Conservation (phyloP, 805 yeast genomes). For the Saccharomyces paradoxus region DNA sequence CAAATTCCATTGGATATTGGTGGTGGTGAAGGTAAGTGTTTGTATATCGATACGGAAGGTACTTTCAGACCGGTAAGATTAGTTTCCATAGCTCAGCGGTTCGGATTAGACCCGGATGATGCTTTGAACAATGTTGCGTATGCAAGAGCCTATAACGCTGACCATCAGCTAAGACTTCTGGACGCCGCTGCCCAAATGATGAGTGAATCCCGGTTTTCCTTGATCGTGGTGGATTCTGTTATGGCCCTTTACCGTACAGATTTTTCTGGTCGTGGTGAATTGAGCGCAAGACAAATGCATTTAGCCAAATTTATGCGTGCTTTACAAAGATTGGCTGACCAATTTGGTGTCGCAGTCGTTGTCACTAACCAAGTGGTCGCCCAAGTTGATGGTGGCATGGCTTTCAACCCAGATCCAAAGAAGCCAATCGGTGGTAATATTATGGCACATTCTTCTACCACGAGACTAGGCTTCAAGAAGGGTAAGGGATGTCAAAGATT, state of each 20-base stretch:
- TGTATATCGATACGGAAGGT: conserved; percentile 94
- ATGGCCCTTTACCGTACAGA: conserved; percentile 96
- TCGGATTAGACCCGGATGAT: conserved; percentile 85
- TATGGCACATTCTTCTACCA: conserved; percentile 93
- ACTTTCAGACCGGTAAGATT: conserved; percentile 90
- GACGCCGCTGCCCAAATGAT: conserved; percentile 92
- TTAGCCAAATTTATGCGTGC: conserved; percentile 90
- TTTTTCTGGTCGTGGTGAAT: conserved; percentile 89
- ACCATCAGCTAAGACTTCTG: conserved; percentile 81
- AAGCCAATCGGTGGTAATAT: conserved; percentile 98
- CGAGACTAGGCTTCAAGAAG: conserved; percentile 81
- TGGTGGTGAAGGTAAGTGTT: conserved; percentile 96
- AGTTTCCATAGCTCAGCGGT: conserved; percentile 82
- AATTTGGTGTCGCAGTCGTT: conserved; percentile 94
- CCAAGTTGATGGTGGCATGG: conserved; percentile 81
- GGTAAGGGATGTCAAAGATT: conserved; percentile 89
- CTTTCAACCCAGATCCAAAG: conserved; percentile 91
- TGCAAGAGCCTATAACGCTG: conserved; percentile 95
- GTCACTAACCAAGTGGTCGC: conserved; percentile 96
- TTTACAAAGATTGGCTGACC: conserved; percentile 89
- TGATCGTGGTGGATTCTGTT: conserved; percentile 90
- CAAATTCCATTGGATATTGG: conserved; percentile 95
- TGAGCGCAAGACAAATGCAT: conserved; percentile 89
- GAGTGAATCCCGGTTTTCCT: conserved; percentile 86
- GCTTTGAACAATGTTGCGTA: conserved; percentile 96